Conservation (phyloP, 495 filamentous ascomycete genomes). For the Penicillium samsonianum region DNA sequence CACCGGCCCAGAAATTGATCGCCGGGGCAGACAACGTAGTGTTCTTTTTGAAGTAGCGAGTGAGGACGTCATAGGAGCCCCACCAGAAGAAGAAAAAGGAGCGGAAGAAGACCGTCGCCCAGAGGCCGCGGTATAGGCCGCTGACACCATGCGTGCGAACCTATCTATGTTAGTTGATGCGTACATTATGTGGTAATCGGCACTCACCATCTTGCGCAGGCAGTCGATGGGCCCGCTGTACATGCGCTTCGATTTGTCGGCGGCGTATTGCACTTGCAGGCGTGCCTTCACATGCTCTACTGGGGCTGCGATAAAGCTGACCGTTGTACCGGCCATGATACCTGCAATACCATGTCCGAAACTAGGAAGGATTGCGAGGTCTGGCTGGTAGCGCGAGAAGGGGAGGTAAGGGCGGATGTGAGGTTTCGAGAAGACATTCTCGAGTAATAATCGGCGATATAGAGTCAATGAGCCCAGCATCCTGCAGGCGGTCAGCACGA, state of each 20-base stretch:
- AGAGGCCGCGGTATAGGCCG: conserved; percentile 83
- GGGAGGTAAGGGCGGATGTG: conserved; percentile 42
- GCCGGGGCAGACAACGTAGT: conserved; percentile 75
- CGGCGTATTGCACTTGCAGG: conserved; percentile 87
- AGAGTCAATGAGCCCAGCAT: conserved; percentile 92
- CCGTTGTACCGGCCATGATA: conserved; percentile 82
- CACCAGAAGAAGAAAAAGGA: conserved; percentile 98
- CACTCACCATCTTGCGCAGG: conserved; percentile 63
- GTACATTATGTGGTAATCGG: neutral
- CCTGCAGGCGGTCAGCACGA: conserved; percentile 28
- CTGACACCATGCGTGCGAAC: conserved; percentile 64
- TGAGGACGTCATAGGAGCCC: conserved; percentile 86
- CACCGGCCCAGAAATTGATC: conserved; percentile 97
- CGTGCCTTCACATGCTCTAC: conserved; percentile 96
- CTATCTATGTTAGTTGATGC: conserved; percentile 26
- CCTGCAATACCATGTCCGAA: conserved; percentile 86
- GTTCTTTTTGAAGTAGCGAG: conserved; percentile 60
- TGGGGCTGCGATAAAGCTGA: conserved; percentile 88
- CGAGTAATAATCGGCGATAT: conserved; percentile 78
- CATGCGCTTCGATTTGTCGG: conserved; percentile 67
- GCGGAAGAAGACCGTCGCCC: conserved; percentile 83
- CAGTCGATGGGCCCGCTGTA: conserved; percentile 90
- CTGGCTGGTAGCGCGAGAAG: conserved; percentile 31
- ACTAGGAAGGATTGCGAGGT: conserved; percentile 60
- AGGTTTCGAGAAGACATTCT: conserved; percentile 71